A percentile compares a stretch with the other conserved stretches of the same genome.
Conservation (phyloP, 176 grass and related monocot genomes). For the Raddia distichophylla region DNA sequence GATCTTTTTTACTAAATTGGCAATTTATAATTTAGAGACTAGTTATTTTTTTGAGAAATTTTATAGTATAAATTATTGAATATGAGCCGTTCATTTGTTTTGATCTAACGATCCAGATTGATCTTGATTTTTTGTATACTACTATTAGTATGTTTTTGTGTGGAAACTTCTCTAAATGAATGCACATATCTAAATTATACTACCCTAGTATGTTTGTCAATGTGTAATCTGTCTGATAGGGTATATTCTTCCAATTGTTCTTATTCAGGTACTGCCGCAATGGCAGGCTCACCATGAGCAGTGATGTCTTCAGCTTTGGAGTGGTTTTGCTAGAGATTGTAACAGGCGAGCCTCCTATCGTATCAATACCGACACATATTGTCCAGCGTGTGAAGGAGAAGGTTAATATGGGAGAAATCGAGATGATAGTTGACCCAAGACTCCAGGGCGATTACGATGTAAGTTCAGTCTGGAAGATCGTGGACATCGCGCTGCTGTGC, state of each 20-base stretch:
- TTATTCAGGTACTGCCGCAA: constrained; percentile 9
- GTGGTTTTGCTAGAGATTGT: constrained; percentile 33
- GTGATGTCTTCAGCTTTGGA: constrained; percentile 54
- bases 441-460: not conserved
- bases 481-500: constrained; percentile 28
- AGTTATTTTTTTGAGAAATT: no score
- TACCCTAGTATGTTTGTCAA: no score
- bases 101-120: no score
- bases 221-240: no score
- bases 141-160: no score
- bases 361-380: not conserved
- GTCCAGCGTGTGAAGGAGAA: constrained; percentile 12
- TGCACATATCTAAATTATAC: no score
- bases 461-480: constrained; percentile 36
- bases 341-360: constrained; percentile 15
- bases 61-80: no score
- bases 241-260: not conserved
- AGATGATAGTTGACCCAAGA: not conserved
- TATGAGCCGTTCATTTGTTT: no score
- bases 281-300: constrained; percentile 25
- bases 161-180: no score
- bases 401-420: constrained; percentile 22
- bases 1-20: no score
- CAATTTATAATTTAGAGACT: no score
- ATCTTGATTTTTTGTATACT: no score